Percentiles rank a stretch among this genome's conserved stretches.
Evolutionary conservation across 768 basidiomycete species (phyloP).

Genomic region (Rhodotorula kratochvilovae): DNA sequence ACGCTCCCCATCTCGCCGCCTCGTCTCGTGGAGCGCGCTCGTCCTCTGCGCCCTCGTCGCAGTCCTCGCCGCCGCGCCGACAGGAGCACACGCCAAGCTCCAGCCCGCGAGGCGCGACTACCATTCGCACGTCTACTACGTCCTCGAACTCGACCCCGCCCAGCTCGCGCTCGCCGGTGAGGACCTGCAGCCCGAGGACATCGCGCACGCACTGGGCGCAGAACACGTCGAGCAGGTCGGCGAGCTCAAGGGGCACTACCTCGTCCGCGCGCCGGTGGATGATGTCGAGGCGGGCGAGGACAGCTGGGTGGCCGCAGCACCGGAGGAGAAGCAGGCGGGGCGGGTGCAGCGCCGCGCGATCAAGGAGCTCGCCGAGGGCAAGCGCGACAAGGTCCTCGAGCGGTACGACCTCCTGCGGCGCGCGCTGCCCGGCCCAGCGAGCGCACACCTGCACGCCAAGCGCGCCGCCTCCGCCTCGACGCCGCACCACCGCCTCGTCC

Average conservation of each 20-base stretch:
- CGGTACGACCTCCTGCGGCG: slow-evolving; percentile 27
- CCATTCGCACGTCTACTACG: slow-evolving; percentile 67
- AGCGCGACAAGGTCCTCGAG: slow-evolving; percentile 38
- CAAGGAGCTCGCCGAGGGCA: slow-evolving; percentile 25
- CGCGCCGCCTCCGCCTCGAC: not conserved
- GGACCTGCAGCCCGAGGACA: slow-evolving; percentile 59
- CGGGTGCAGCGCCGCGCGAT: not conserved
- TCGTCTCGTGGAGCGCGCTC: not conserved
- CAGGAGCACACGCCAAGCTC: not conserved
- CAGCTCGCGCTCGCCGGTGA: slow-evolving; percentile 58
- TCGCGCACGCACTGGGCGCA: slow-evolving; percentile 62
- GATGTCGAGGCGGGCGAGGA: slow-evolving; percentile 41
- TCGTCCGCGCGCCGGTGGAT: slow-evolving; percentile 58
- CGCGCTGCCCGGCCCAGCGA: not conserved
- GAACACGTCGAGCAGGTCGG: slow-evolving; percentile 85
- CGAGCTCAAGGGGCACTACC: slow-evolving; percentile 73
- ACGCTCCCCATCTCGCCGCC: not conserved
- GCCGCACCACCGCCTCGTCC: slow-evolving; percentile 30
- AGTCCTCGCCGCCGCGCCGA: not conserved
- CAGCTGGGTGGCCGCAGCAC: slow-evolving; percentile 38
- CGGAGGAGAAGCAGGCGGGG: not conserved
- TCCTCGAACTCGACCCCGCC: slow-evolving; percentile 46
- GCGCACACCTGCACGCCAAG: not conserved
- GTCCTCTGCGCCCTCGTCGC: not conserved
- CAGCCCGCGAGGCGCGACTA: slow-evolving; percentile 46